Base-by-base conservation (phyloP, 2,329 filamentous ascomycete genomes). In the Mycosphaerella arachidis region DNA sequence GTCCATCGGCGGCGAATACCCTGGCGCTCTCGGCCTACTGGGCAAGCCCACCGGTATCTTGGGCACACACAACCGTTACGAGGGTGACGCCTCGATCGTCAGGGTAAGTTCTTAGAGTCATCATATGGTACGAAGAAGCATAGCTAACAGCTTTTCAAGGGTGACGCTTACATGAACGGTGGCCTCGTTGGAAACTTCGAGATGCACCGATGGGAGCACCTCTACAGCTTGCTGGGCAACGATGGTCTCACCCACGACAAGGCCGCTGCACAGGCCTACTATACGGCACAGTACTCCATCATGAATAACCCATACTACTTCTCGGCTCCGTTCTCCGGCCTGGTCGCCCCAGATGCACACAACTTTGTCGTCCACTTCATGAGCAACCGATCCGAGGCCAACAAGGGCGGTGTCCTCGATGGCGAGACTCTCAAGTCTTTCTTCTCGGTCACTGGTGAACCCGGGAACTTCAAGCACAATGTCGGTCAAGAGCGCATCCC, bases 301-400 rank as follows among this genome's bases (percentile, higher is more conserved):
- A 29, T 48, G 9, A 59, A 57, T 43, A 57, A 59, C 54, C 60
- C 57, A 20, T 57, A 59, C 53, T 55, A 55, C 51, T 62, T 62
- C 57, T 59, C 54, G 5, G 60, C 48, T 12, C 54, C 57, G 0
- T 62, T 61, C 59, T 55, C 55, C n/a, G 59, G 60, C 7, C 59
- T 66, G 10, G 66, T 70, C 24, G 56, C 57, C 24, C 65, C 66
- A 8, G 63, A 60, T 6, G 67, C 66, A 6, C 67, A 67, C 66
- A 68, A 65, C 53, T 69, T 69, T 58, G 60, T 67, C 40, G 63
- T 64, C 56, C 62, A 63, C 55, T 65, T 69, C 55, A 68, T 69
- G 66, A 60, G 60, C 54, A 69, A 69, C 60, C 67, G 65, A 48
- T 61, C 63, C n/a, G 60, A 56, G 8, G 65, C 63, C 20, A 54